phyloP scores from a whole-genome alignment of 805 yeast genomes.

The Scheffersomyces stipitis region DNA sequence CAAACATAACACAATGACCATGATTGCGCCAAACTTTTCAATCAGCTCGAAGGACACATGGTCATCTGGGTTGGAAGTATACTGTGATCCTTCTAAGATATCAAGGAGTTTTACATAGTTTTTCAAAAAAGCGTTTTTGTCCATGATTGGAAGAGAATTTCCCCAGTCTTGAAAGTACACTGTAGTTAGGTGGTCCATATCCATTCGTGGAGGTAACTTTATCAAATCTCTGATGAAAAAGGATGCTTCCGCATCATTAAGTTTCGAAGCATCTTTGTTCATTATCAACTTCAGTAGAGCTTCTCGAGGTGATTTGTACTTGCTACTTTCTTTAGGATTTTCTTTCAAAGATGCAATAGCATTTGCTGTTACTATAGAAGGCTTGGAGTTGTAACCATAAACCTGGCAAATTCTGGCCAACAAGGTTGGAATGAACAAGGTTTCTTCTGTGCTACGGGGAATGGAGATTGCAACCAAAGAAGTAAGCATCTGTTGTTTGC shows the following conservation, averaged over 20 bases:
- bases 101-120: conserved; percentile 52
- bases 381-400: conserved; percentile 70
- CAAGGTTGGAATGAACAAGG: conserved; percentile 69
- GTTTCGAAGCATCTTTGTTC: conserved; percentile 30
- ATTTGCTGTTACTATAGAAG: conserved; percentile 69
- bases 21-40: conserved; percentile 58
- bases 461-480: conserved; percentile 64
- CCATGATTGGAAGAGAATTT: conserved; percentile 63
- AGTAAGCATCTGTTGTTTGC: conserved; percentile 38
- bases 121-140: conserved; percentile 63
- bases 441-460: conserved; percentile 78
- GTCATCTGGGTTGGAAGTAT: conserved; percentile 2
- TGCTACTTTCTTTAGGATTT: conserved; percentile 15
- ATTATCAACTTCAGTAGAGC: conserved; percentile 21
- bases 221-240: conserved; percentile 39
- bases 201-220: conserved; percentile 47
- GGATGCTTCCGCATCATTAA: conserved; percentile 39
- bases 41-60: conserved; percentile 28
- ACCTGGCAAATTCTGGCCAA: conserved; percentile 67
- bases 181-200: conserved; percentile 66
- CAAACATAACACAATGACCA: conserved; percentile 49
- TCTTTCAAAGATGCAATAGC: conserved; percentile 70
- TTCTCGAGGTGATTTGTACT: conserved; percentile 6
- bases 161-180: conserved; percentile 81
- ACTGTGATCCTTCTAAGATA: conserved; percentile 38